Conservation (phyloP, 31 red algal genomes). For the Endocladia muricata region DNA sequence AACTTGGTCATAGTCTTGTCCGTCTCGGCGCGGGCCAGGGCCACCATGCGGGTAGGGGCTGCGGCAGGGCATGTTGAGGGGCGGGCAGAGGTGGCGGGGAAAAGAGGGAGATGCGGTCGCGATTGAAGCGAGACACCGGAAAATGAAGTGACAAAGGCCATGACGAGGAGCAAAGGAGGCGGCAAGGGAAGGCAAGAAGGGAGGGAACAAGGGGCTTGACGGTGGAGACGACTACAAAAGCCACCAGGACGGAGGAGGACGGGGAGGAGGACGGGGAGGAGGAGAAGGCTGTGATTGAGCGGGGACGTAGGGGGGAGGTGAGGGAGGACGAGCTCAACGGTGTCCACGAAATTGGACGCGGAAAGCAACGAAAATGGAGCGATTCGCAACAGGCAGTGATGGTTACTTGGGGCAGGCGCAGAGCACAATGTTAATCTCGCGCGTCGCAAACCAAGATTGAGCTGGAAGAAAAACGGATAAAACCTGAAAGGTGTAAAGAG, state of each 20-base stretch:
- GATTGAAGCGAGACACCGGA: conserved; percentile 7
- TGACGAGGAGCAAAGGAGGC: not conserved
- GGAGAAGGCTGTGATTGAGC: not conserved
- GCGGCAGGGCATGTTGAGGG: not conserved
- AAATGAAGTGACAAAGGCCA: conserved; percentile 64
- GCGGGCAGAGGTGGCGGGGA: not conserved
- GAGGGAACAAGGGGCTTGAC: not conserved
- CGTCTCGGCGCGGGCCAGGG: conserved; percentile 6
- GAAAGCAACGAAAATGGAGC: not conserved
- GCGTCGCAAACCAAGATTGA: not conserved
- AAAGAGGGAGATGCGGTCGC: not conserved
- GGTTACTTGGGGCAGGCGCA: not conserved
- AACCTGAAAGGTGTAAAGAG: too few species aligned
- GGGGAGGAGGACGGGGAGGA: not conserved
- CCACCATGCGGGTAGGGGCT: conserved; percentile 8
- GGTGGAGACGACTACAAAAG: not conserved
- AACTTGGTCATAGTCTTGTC: conserved; percentile 66
- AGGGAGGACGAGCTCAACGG: not conserved
- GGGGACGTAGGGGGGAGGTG: not conserved
- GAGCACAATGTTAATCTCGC: not conserved
- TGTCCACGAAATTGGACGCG: not conserved
- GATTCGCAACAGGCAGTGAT: not conserved
- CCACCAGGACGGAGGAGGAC: not conserved
- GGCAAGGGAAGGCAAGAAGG: not conserved
- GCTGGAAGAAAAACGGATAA: not conserved